phyloP scores from a whole-genome alignment of 2,329 filamentous ascomycete species.

The Pyrenochaeta sp. region DNA sequence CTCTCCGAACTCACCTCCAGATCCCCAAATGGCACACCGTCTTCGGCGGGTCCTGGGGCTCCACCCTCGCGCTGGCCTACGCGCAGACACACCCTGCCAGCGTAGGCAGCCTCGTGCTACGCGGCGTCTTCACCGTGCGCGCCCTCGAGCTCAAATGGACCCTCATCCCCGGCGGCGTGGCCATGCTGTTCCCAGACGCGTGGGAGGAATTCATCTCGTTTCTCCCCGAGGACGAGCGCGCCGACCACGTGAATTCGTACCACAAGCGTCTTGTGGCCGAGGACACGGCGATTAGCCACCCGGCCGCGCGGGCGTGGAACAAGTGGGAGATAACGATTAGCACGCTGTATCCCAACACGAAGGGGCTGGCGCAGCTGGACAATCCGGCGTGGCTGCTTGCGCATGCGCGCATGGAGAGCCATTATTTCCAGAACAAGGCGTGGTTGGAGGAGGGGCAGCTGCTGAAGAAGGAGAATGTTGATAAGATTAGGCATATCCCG shows the following conservation, averaged over 20 bases:
- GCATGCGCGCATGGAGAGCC: slow-evolving; percentile 53
- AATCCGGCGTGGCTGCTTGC: slow-evolving; percentile 40
- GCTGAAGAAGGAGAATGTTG: slow-evolving; percentile 41
- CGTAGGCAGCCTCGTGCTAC: slow-evolving; percentile 51
- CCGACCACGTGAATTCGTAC: slow-evolving; percentile 48
- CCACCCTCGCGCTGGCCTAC: slow-evolving; percentile 55
- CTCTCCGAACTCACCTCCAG: slow-evolving; percentile 50
- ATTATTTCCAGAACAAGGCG: slow-evolving; percentile 53
- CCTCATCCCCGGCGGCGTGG: slow-evolving; percentile 30
- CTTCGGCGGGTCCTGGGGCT: slow-evolving; percentile 60
- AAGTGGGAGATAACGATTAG: slow-evolving; percentile 45
- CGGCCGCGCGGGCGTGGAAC: slow-evolving; percentile 48
- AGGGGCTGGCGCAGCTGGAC: slow-evolving; percentile 31
- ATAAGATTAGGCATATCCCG: slow-evolving; percentile 48
- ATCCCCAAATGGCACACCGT: slow-evolving; percentile 55
- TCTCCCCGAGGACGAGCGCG: slow-evolving; percentile 49
- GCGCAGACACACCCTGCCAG: slow-evolving; percentile 52
- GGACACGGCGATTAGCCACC: slow-evolving; percentile 34
- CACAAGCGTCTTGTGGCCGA: slow-evolving; percentile 51
- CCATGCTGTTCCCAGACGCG: slow-evolving; percentile 50
- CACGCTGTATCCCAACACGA: slow-evolving; percentile 28
- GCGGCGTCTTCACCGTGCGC: slow-evolving; percentile 53
- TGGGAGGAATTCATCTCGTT: slow-evolving; percentile 48
- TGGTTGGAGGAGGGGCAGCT: slow-evolving; percentile 55
- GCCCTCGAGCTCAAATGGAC: slow-evolving; percentile 51